phyloP scores from a whole-genome alignment of 768 basidiomycete genomes.

The Boletus vermiculosoides region DNA sequence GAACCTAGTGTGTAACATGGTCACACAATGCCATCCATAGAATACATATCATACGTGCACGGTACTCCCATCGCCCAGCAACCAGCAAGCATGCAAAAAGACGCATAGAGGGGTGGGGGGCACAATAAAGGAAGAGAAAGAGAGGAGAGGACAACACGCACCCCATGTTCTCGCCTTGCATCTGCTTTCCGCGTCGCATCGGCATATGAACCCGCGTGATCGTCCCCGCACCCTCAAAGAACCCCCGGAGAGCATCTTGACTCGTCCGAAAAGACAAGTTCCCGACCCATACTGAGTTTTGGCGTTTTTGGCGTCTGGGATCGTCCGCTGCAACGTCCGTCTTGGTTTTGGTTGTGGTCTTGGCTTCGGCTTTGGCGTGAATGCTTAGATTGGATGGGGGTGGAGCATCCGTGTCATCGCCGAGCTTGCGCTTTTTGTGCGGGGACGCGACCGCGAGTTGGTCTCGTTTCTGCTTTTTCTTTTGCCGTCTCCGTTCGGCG shows the following conservation, averaged over 20 bases:
- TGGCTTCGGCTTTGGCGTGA: background rate
- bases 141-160: slow-evolving; percentile 38
- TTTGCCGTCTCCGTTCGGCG: slow-evolving; percentile 66
- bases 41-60: too few relatives aligned
- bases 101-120: background rate
- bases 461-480: slow-evolving; percentile 40
- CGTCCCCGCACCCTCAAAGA: slow-evolving; percentile 71
- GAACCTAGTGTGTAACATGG: slow-evolving; percentile 54
- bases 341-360: background rate
- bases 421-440: slow-evolving; percentile 49
- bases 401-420: slow-evolving; percentile 11
- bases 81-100: background rate
- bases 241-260: slow-evolving; percentile 60
- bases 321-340: background rate
- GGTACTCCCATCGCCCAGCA: background rate
- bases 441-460: slow-evolving; percentile 10
- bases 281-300: slow-evolving; percentile 94
- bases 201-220: slow-evolving; percentile 88
- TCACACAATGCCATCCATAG: slow-evolving; percentile 5
- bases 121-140: background rate
- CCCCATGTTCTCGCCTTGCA: slow-evolving; percentile 76
- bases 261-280: slow-evolving; percentile 92
- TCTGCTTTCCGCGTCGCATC: slow-evolving; percentile 56
- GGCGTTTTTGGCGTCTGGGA: slow-evolving; percentile 46
- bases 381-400: background rate